A percentile compares a stretch with the other conserved stretches of the same genome.
Conservation (phyloP, 2,329 filamentous ascomycete genomes). For the Fusarium guadeloupense region DNA sequence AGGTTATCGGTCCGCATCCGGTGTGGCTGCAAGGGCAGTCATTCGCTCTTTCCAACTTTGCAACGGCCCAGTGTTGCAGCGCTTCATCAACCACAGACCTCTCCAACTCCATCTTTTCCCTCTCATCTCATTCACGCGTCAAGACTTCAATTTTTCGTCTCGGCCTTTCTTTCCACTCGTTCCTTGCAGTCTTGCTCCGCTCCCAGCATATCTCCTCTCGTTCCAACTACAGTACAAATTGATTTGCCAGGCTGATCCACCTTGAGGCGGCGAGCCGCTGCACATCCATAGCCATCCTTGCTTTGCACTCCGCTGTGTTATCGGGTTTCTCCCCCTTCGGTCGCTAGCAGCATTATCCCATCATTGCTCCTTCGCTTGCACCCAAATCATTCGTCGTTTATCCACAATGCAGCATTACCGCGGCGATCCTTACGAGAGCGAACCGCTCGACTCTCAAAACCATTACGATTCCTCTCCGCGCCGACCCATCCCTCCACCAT, state of each 20-base stretch:
- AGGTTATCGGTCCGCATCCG: slow-evolving; percentile 39
- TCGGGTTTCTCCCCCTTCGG: slow-evolving; percentile 14
- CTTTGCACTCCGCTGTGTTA: slow-evolving; percentile 1
- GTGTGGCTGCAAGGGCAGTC: slow-evolving; percentile 30
- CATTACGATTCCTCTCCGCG: slow-evolving; percentile 38
- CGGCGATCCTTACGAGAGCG: slow-evolving; percentile 49
- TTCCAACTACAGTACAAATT: slow-evolving; percentile 15
- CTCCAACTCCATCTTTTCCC: slow-evolving; percentile 25
- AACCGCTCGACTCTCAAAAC: slow-evolving; percentile 46
- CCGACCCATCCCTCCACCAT: slow-evolving; percentile 31
- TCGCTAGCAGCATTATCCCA: too few relatives aligned
- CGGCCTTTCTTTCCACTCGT: too few relatives aligned
- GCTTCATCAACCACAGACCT: slow-evolving; percentile 37
- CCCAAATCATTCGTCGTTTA: slow-evolving; percentile 19
- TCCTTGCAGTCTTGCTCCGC: slow-evolving; percentile 26
- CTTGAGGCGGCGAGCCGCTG: slow-evolving; percentile 37
- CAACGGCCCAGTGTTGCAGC: slow-evolving; percentile 15
- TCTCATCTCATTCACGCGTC: slow-evolving; percentile 16
- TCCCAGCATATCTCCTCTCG: slow-evolving; percentile 10
- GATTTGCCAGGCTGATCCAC: slow-evolving; percentile 15
- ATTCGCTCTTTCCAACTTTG: slow-evolving; percentile 38
- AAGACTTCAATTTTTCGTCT: slow-evolving; percentile 15
- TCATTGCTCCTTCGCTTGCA: slow-evolving; percentile 18
- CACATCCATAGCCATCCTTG: slow-evolving; percentile 11
- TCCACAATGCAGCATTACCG: slow-evolving; percentile 48